A percentile compares a stretch with the other conserved stretches of the same genome.
Evolutionary conservation across 2,329 filamentous ascomycete genomes (phyloP).

Genomic region (Fusarium bactridioides): DNA sequence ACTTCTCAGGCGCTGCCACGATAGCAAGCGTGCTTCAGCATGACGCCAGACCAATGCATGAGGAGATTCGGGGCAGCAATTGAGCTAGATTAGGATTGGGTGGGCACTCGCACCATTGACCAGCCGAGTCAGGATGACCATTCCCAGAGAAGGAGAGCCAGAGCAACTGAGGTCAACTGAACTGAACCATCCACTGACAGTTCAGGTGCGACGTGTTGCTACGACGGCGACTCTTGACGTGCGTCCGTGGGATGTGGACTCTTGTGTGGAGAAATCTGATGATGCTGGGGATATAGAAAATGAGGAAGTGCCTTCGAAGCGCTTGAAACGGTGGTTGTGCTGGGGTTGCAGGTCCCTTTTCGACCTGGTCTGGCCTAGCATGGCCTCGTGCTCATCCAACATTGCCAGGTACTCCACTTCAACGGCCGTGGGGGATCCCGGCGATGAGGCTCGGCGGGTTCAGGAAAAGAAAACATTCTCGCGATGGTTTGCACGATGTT

Average conservation of each 20-base stretch:
- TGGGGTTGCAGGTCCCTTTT: slow-evolving; percentile 30
- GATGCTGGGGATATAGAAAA: slow-evolving; percentile 31
- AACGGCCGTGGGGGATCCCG: slow-evolving; percentile 10
- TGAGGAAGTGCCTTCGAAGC: slow-evolving; percentile 14
- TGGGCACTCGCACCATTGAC: slow-evolving; percentile 42
- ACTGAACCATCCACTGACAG: slow-evolving; percentile 31
- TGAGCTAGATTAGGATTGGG: slow-evolving; percentile 40
- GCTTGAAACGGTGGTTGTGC: slow-evolving; percentile 32
- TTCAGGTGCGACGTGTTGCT: slow-evolving; percentile 40
- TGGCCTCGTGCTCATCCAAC: slow-evolving; percentile 14
- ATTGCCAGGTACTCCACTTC: slow-evolving; percentile 11
- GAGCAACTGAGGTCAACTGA: slow-evolving; percentile 1
- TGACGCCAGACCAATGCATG: slow-evolving; percentile 40
- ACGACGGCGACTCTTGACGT: slow-evolving; percentile 34
- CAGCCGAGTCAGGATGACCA: slow-evolving; percentile 18
- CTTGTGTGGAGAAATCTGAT: slow-evolving; percentile 36
- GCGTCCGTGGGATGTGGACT: slow-evolving; percentile 36
- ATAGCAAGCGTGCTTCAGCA: slow-evolving; percentile 46
- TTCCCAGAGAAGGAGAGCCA: slow-evolving; percentile 14
- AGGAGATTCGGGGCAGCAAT: slow-evolving; percentile 32
- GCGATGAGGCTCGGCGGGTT: slow-evolving; percentile 31
- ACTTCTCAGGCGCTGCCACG: slow-evolving; percentile 51
- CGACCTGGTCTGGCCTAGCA: slow-evolving; percentile 9
- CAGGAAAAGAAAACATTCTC: slow-evolving; percentile 26
- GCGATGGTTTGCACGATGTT: slow-evolving; percentile 12